Percentiles rank a stretch among this genome's conserved stretches.
phyloP scores from a whole-genome alignment of 169 alveolate species.

The Ichthyophthirius multifiliis region DNA sequence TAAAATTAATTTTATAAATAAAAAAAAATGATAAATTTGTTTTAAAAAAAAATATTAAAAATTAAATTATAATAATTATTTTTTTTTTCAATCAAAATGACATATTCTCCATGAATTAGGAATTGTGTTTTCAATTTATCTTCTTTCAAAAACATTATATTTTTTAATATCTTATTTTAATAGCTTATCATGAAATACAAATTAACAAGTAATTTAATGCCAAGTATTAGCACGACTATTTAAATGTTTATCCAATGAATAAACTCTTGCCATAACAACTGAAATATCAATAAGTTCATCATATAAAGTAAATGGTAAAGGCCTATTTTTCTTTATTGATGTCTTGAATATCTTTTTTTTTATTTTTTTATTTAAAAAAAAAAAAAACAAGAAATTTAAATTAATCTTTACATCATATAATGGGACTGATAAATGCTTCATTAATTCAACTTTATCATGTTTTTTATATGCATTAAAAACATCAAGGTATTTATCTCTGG shows the following conservation, averaged over 20 bases:
- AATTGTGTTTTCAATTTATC: constrained; percentile 26
- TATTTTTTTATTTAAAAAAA: background rate
- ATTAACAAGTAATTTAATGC: constrained; percentile 33
- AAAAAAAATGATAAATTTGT: too few species aligned
- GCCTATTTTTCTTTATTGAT: constrained; percentile 8
- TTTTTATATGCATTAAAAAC: constrained; percentile 22
- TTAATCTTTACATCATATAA: constrained; percentile 24
- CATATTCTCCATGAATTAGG: constrained; percentile 36
- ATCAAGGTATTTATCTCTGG: constrained; percentile 37
- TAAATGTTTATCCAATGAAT: constrained; percentile 8
- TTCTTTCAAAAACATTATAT: constrained; percentile 40
- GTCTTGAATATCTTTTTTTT: constrained; percentile 3
- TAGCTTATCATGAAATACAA: constrained; percentile 5
- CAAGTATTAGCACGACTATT: constrained; percentile 14
- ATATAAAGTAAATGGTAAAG: constrained; percentile 34
- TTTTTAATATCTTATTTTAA: constrained; percentile 19
- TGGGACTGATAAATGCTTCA: constrained; percentile 32
- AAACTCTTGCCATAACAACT: constrained; percentile 30
- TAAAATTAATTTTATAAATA: too few species aligned
- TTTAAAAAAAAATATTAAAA: too few species aligned
- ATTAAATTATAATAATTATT: background rate
- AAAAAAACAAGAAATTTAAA: background rate
- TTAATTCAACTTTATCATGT: constrained; percentile 36
- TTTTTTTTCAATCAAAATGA: constrained; percentile 23
- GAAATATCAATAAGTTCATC: constrained; percentile 21